Base-by-base conservation (phyloP, 306 rosid species). In the Begonia fuchsioides region DNA sequence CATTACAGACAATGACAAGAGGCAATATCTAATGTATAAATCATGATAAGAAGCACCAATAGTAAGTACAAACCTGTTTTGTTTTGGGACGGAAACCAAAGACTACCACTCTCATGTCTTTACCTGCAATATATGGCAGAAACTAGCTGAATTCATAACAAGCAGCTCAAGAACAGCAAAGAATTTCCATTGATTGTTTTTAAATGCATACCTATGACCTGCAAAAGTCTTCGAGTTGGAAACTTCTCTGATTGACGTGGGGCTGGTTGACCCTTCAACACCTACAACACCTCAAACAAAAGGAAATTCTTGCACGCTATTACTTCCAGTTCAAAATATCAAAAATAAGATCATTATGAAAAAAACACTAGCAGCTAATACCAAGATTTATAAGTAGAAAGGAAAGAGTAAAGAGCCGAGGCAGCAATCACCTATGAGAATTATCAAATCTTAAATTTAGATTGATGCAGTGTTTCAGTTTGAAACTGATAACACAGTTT, bases 91-190 rank as follows among this genome's bases (percentile, higher is more conserved):
- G 85, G 69, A 90, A 90, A 59, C 92, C 87, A 68, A 90, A 90
- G 63, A 90, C 86, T 14, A 90, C 59, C 39, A 85, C 82, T 71
- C 95, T 81, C 98, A 85, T 85, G 72, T 90, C 98, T 67, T 90
- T 90, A 38, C 95, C 98, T 90, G 81, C 70, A 82, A 35, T 50
- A 52, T 6, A 62, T 15, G 51, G 60, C 57, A 46, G 47, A 51
- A 57, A 61, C 51, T 19, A 68, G 46, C 55, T 44, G 48, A 32
- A 51, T 10, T 6, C 45, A n/a, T 41, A 41, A 2, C 45, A 10
- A 41, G 45, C 13, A 41, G 12, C 14, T 41, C 45, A 41, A 41
- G 1, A 41, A 41, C 45, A 10, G 14, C 12, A 41, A 10, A 41
- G 14, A 41, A 41, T 10, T 13, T 7, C 13, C 12, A 10, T 7